phyloP scores from a whole-genome alignment of 2,329 filamentous ascomycete genomes.

The Madurella fahalii region DNA sequence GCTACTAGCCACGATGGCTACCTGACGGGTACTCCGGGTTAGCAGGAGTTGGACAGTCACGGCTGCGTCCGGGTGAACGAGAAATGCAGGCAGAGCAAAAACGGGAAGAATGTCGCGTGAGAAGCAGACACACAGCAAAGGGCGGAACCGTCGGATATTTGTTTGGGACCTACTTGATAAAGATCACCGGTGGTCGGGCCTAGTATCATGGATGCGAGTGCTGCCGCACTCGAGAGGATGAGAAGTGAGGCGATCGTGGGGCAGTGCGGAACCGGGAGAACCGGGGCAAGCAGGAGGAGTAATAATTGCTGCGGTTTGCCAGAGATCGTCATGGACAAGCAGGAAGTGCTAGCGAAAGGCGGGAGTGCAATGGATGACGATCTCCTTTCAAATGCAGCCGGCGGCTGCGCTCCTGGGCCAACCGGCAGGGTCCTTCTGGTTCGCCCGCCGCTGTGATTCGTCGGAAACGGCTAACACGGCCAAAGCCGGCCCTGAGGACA shows the following conservation, averaged over 20 bases:
- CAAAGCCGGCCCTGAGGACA: not conserved
- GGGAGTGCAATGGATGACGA: not conserved
- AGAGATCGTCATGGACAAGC: no score
- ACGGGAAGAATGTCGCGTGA: not conserved
- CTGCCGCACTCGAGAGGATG: not conserved
- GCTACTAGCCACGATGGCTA: constrained; percentile 15
- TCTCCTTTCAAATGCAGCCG: not conserved
- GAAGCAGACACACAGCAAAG: not conserved
- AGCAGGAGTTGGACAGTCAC: not conserved
- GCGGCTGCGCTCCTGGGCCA: constrained; percentile 2
- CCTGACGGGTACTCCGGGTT: constrained; percentile 8
- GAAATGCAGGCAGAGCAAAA: not conserved
- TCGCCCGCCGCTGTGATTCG: constrained; percentile 7
- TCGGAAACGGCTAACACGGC: constrained; percentile 9
- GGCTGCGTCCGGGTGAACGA: not conserved
- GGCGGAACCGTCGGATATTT: not conserved
- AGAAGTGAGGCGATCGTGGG: not conserved
- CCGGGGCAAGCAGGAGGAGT: not conserved
- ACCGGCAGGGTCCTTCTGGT: constrained; percentile 2
- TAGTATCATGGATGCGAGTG: constrained; percentile 13
- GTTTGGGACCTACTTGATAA: constrained; percentile 18
- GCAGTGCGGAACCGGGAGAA: not conserved
- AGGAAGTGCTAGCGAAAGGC: no score
- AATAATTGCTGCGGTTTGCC: no score
- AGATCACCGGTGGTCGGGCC: constrained; percentile 1